phyloP scores from a whole-genome alignment of 2,329 filamentous ascomycete genomes.

The Aspergillus hiratsukae region DNA sequence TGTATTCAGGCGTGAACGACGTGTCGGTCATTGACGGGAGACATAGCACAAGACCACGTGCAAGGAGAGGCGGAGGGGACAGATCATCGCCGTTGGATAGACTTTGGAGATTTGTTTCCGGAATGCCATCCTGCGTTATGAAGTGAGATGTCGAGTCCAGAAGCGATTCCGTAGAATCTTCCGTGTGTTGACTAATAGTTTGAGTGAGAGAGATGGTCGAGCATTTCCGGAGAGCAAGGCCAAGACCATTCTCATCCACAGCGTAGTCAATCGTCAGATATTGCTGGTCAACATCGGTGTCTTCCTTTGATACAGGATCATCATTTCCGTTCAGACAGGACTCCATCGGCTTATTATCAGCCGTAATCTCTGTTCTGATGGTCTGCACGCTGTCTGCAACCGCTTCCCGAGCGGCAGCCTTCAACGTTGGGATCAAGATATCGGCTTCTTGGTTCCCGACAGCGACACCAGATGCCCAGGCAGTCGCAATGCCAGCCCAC shows the following conservation, averaged over 20 bases:
- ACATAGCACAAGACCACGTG: slow-evolving; percentile 34
- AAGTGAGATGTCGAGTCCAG: slow-evolving; percentile 8
- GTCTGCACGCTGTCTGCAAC: slow-evolving; percentile 35
- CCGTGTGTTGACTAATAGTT: slow-evolving; percentile 35
- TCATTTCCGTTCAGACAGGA: slow-evolving; percentile 9
- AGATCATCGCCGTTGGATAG: slow-evolving; percentile 21
- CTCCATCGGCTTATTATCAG: slow-evolving; percentile 16
- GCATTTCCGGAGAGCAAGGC: slow-evolving; percentile 28
- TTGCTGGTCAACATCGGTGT: slow-evolving; percentile 13
- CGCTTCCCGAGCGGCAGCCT: slow-evolving; percentile 39
- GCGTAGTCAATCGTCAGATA: slow-evolving; percentile 22
- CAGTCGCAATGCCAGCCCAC: slow-evolving; percentile 37
- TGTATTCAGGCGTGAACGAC: slow-evolving; percentile 31
- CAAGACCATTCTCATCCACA: slow-evolving; percentile 15
- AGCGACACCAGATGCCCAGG: slow-evolving; percentile 34
- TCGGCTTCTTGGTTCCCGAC: slow-evolving; percentile 37
- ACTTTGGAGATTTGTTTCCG: slow-evolving; percentile 7
- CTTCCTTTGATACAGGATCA: slow-evolving; percentile 9
- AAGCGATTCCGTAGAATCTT: slow-evolving; percentile 20
- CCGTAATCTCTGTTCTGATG: slow-evolving; percentile 40
- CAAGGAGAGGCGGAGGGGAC: slow-evolving; percentile 31
- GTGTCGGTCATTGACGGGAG: slow-evolving; percentile 29
- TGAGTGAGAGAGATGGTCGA: slow-evolving; percentile 42
- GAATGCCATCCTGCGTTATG: slow-evolving; percentile 6
- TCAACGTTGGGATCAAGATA: slow-evolving; percentile 39